A percentile compares a stretch with the other conserved stretches of the same genome.
phyloP scores from a whole-genome alignment of 257 asterid genomes.

The Ilex asprella region DNA sequence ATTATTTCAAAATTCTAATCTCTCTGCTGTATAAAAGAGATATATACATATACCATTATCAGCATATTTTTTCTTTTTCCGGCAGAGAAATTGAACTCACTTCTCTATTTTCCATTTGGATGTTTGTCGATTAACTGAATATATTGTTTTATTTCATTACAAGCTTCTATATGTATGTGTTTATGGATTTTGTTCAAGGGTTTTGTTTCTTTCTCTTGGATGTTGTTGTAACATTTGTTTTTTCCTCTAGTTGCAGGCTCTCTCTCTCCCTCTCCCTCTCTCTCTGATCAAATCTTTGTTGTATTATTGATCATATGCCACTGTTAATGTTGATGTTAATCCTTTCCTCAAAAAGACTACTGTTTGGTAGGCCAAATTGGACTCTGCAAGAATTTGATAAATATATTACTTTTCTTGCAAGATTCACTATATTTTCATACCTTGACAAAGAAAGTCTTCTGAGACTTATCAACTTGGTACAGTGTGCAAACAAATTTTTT shows the following conservation, averaged over 20 bases:
- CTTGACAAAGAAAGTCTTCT: neutral
- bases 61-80: neutral
- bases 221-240: too few relatives aligned
- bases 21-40: conserved; percentile 6
- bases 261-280: neutral
- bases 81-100: neutral
- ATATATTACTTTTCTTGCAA: conserved; percentile 15
- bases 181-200: conserved; percentile 3
- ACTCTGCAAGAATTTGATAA: neutral
- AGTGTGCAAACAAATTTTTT: too few relatives aligned
- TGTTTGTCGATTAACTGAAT: conserved; percentile 11
- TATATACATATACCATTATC: neutral
- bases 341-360: neutral
- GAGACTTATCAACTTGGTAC: neutral
- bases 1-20: conserved; percentile 7
- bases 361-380: conserved; percentile 6
- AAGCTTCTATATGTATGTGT: neutral
- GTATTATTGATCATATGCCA: neutral
- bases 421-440: conserved; percentile 3
- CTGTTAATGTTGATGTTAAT: neutral
- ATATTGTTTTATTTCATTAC: neutral
- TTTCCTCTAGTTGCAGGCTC: neutral
- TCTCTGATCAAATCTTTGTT: neutral
- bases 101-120: conserved; percentile 26
- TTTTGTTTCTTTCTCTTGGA: neutral